Evolutionary conservation across 495 filamentous ascomycete species (phyloP), one percentile per base, ranked within the genome.

Genomic region (Aspergillus sclerotioniger): DNA sequence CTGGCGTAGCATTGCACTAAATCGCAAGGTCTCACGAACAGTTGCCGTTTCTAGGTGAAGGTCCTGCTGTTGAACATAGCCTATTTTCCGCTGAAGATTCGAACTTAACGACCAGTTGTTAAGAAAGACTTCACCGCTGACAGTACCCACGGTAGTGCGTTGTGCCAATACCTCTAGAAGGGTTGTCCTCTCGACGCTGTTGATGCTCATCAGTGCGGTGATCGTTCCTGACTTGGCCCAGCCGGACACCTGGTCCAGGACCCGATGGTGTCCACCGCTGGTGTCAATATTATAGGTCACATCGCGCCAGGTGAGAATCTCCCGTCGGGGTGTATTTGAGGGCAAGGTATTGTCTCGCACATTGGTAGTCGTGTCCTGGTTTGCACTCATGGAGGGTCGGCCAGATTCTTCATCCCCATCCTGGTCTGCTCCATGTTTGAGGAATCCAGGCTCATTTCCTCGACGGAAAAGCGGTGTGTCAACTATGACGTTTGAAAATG

Each of bases 41-140:
- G 92, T 97, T 0, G 87, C 81, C 0, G 91, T 94, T n/a, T 86
- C 78, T 16, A 94, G 75, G 70, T 96, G 92, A 13, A 97, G 78
- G 80, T 97, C 92, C 67, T 95, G 90, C 67, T 97, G 92, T 62
- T 97, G 90, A 17, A 93, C 92, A 63, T 96, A 97, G 8, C 92
- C 91, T 3, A 90, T 94, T 74, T 92, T 94, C 21, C 92, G 84
- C 63, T 93, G 90, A 79, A 96, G 96, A 0, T 87, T 90, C 5
- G 77, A 71, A 66, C 92, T 89, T n/a, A 87, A 62, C 0, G 62
- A 63, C 8, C 60, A 60, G 1, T 81, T 80, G 56, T 82, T 76
- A 12, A 84, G 77, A 35, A 82, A 70, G 64, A 84, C 77, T 19
- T 80, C 77, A 25, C 80, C 81, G 10, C 66, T 75, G 1, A 84